A percentile compares a stretch with the other conserved stretches of the same genome.
These are phyloP conservation scores for Ganoderma resinaceum DNA, from an alignment of 1,284 basidiomycete species.

Conservation along the genomic window DNA sequence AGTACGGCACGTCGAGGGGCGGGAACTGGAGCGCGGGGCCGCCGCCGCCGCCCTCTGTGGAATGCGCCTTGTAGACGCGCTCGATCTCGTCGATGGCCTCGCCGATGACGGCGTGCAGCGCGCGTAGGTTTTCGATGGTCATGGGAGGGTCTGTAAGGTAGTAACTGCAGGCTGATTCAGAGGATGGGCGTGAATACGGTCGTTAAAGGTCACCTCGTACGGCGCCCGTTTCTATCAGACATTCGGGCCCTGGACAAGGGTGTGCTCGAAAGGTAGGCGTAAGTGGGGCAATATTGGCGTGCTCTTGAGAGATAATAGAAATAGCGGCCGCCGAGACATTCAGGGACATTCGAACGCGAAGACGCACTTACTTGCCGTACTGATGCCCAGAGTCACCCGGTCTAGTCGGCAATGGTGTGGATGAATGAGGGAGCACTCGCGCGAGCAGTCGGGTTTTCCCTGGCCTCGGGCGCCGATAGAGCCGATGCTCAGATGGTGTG, in stretches of 20 bases:
- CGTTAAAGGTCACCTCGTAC: not conserved
- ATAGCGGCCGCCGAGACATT: not conserved
- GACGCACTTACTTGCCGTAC: not conserved
- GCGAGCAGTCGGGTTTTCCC: not conserved
- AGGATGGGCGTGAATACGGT: not conserved
- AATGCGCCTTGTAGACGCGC: constrained; percentile 2
- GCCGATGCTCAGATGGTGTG: not conserved
- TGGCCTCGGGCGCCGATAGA: not conserved
- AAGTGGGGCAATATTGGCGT: not conserved
- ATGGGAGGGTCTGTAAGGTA: too few relatives aligned
- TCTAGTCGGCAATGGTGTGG: not conserved
- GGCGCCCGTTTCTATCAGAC: not conserved
- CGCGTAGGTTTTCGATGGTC: constrained; percentile 68
- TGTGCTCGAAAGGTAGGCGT: not conserved
- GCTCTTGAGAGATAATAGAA: not conserved
- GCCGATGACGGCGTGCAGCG: constrained; percentile 69
- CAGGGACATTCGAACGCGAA: not conserved
- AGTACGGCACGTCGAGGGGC: constrained; percentile 57
- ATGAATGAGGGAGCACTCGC: not conserved
- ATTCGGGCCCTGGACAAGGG: not conserved
- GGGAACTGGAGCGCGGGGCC: constrained; percentile 64
- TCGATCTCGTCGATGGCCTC: constrained; percentile 62
- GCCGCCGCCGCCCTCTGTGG: not conserved
- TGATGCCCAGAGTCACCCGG: not conserved
- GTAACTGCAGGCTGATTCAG: too few relatives aligned